phyloP scores from a whole-genome alignment of 2,329 filamentous ascomycete genomes.

The Diaporthe vexans region DNA sequence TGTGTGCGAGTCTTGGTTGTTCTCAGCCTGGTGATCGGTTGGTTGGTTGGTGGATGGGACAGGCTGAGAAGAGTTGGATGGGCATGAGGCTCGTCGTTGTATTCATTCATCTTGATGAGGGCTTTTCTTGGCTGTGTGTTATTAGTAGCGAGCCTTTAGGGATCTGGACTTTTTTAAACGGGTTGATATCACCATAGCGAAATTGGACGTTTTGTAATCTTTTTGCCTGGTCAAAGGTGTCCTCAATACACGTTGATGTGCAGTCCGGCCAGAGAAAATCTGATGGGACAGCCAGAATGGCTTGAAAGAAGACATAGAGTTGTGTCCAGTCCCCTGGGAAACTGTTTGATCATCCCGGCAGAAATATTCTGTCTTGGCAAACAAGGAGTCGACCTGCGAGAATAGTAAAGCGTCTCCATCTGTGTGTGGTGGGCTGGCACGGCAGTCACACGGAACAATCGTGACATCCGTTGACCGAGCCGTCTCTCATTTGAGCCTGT shows the following conservation, averaged over 20 bases:
- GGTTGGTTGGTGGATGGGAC: too few species aligned
- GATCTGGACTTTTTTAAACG: not conserved
- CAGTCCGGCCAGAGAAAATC: not conserved
- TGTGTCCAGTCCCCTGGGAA: not conserved
- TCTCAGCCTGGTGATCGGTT: too few species aligned
- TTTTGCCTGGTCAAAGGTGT: not conserved
- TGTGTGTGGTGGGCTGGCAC: not conserved
- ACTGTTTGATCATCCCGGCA: not conserved
- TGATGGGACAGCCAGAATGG: not conserved
- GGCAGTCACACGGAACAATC: not conserved
- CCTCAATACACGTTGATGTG: too few species aligned
- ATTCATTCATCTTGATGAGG: not conserved
- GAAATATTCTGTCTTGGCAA: not conserved
- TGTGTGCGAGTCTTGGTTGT: too few species aligned
- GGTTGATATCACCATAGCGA: constrained; percentile 19
- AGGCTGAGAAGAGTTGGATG: too few species aligned
- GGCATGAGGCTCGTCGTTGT: not conserved
- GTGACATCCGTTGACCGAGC: not conserved
- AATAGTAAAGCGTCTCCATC: not conserved
- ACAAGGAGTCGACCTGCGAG: not conserved
- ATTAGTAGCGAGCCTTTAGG: not conserved
- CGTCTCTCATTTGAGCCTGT: not conserved
- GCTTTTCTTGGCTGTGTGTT: not conserved
- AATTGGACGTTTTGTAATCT: not conserved
- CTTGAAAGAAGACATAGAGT: not conserved